phyloP scores from a whole-genome alignment of 768 basidiomycete genomes.

The Sutorius australiensis region DNA sequence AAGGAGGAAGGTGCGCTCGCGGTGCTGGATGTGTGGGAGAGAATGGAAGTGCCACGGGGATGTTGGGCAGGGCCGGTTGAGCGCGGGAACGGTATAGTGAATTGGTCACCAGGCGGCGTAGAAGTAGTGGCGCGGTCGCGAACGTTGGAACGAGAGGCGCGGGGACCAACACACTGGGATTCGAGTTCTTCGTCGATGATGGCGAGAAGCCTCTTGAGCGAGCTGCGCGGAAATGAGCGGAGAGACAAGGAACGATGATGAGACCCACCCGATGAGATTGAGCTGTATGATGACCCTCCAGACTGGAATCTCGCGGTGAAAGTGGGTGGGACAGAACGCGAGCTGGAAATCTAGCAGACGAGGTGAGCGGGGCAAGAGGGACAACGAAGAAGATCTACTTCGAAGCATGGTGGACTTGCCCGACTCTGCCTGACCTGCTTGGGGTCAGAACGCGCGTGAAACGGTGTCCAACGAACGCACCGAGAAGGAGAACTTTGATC shows the following conservation, averaged over 20 bases:
- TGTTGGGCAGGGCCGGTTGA: background rate
- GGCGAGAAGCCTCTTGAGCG: conserved; percentile 55
- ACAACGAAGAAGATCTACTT: conserved; percentile 7
- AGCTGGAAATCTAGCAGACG: conserved; percentile 57
- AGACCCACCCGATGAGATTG: conserved; percentile 57
- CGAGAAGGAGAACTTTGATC: conserved; percentile 29
- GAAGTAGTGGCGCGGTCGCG: conserved; percentile 31
- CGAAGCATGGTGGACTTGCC: conserved; percentile 32
- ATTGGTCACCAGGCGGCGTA: background rate
- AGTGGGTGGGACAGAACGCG: conserved; percentile 58
- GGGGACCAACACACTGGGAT: conserved; percentile 5
- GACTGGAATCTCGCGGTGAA: conserved; percentile 50
- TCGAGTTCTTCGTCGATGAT: conserved; percentile 48
- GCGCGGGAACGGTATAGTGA: background rate
- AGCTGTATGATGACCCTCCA: conserved; percentile 69
- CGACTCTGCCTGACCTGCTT: conserved; percentile 29
- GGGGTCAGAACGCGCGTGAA: background rate
- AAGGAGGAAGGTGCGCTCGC: background rate
- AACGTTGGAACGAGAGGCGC: conserved; percentile 1
- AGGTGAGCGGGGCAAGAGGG: background rate
- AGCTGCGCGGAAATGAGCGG: conserved; percentile 34
- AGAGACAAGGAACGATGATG: background rate
- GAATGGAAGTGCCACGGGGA: too few species aligned
- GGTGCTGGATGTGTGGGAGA: too few species aligned
- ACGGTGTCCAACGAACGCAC: background rate